Evolutionary conservation across 140 eudicot genomes (phyloP), one percentile per base, ranked within the genome.

Genomic region (Anethum foeniculum): DNA sequence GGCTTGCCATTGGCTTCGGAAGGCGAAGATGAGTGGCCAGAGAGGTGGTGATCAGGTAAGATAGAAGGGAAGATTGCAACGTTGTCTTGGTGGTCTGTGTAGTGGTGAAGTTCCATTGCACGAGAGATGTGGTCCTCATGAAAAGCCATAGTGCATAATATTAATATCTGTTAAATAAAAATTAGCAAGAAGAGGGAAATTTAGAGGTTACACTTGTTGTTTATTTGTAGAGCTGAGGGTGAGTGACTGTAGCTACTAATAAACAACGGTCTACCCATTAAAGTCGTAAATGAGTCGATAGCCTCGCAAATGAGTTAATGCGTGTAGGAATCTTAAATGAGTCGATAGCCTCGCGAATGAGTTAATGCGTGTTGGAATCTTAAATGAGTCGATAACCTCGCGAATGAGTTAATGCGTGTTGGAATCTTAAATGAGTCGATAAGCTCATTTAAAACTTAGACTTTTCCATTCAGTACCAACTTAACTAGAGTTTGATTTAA

Each of bases 31-130:
- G 84, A 67, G 27, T 83, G 83, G 38, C 38, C 49, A 62, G 69
- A 62, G 74, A 79, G 90, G 71, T 68, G 89, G 27, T 85, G 82
- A 27, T 68, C 74, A 13, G 90, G 84, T 23, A 86, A 46, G 12
- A 86, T 82, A 13, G 69, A 81, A 64, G 84, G 73, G 56, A 88
- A 76, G 46, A 82, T 88, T 30, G 89, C 83, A 76, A 85, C 80
- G 91, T 82, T 81, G 19, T 81, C 86, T 23, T 85, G 89, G 11
- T 88, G 89, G 64, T 89, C 87, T 16, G 92, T 48, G 83, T 80
- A 89, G 92, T 89, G 92, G 25, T 88, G 89, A 21, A 89, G 92
- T 34, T 88, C 90, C 89, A 89, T 89, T 78, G 85, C 87, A 81
- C 86, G 88, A 68, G 92, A 80, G 51, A 88, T 77, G 62, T 88